A percentile compares a stretch with the other conserved stretches of the same genome.
phyloP scores from a whole-genome alignment of 75 land plant genomes.

The Picea glauca region DNA sequence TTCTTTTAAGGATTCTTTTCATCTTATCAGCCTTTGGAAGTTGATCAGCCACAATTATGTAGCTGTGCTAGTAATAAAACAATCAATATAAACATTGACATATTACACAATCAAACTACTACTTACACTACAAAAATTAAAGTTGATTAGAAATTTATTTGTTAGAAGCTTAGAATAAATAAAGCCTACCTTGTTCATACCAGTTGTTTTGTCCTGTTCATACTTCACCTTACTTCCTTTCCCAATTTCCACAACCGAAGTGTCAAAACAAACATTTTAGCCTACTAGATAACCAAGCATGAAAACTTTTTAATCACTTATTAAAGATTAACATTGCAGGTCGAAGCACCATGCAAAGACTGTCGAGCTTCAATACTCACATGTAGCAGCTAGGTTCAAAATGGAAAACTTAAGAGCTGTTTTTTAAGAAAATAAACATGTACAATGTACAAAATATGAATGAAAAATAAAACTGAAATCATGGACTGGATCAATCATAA shows the following conservation, averaged over 20 bases:
- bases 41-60: too few species aligned
- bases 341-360: not conserved
- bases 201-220: constrained; percentile 75
- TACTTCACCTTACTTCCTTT: constrained; percentile 84
- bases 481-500: too few species aligned
- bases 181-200: constrained; percentile 55
- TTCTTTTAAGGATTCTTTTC: too few species aligned
- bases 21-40: too few species aligned
- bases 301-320: not conserved
- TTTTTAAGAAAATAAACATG: not conserved
- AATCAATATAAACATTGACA: not conserved
- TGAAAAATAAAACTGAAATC: too few species aligned
- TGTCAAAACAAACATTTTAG: not conserved
- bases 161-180: not conserved
- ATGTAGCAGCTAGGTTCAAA: not conserved
- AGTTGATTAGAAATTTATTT: not conserved
- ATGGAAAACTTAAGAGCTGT: not conserved
- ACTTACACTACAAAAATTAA: not conserved
- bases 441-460: not conserved
- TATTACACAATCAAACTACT: not conserved
- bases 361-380: not conserved
- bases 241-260: constrained; percentile 62
- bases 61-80: too few species aligned
- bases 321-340: not conserved
- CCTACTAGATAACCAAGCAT: not conserved